These are phyloP conservation scores for Colletotrichum sp. DNA, from an alignment of 2,329 filamentous ascomycete species.

Conservation along the genomic window DNA sequence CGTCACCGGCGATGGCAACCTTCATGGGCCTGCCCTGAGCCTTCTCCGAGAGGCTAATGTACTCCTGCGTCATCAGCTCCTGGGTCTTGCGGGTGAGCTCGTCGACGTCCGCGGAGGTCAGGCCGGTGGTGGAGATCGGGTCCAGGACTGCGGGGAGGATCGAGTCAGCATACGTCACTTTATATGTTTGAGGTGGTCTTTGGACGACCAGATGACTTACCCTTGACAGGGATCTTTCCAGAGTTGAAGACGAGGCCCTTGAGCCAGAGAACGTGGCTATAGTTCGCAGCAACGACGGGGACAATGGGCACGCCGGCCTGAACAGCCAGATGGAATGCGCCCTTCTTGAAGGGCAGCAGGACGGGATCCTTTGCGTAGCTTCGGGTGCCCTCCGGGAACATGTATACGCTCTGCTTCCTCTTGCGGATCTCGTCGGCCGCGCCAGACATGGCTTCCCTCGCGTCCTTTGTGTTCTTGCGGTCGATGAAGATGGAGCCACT, in stretches of 20 bases:
- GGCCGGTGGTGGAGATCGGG: slow-evolving; percentile 77
- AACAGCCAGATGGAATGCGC: slow-evolving; percentile 93
- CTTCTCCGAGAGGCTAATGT: slow-evolving; percentile 58
- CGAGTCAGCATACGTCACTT: not conserved
- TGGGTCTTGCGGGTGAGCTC: slow-evolving; percentile 70
- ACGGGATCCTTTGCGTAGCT: slow-evolving; percentile 84
- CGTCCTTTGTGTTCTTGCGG: slow-evolving; percentile 81
- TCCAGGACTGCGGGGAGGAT: slow-evolving; percentile 65
- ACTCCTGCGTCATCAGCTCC: slow-evolving; percentile 76
- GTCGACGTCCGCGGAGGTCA: slow-evolving; percentile 80
- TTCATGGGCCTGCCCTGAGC: slow-evolving; percentile 41
- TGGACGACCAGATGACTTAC: slow-evolving; percentile 47
- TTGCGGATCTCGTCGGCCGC: slow-evolving; percentile 80
- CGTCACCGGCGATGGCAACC: slow-evolving; percentile 1
- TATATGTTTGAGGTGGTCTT: not conserved
- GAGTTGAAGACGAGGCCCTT: slow-evolving; percentile 69
- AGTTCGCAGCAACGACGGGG: slow-evolving; percentile 82
- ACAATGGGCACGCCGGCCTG: slow-evolving; percentile 94
- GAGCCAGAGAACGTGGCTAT: slow-evolving; percentile 73
- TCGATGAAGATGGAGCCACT: slow-evolving; percentile 96
- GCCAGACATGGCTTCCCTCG: slow-evolving; percentile 82
- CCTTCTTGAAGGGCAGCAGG: slow-evolving; percentile 97
- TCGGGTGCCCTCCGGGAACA: slow-evolving; percentile 91
- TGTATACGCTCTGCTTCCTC: slow-evolving; percentile 78
- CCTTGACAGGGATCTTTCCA: slow-evolving; percentile 77